Base-by-base conservation (phyloP, 108 stramenopile species). In the Bacterosira constricta region DNA sequence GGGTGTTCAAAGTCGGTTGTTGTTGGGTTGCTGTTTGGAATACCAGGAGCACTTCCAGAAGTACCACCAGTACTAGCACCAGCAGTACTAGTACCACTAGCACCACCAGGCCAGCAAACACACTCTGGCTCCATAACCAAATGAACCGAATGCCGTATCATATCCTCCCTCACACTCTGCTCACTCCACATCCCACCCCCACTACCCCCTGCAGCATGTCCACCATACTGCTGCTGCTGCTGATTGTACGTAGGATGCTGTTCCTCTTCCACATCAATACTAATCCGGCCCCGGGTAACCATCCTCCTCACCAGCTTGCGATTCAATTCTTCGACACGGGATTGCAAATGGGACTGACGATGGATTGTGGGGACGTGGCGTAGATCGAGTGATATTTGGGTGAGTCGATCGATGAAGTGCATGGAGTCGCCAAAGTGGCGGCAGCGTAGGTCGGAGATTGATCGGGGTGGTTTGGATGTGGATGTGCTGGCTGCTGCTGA, bases 371-470 rank as follows among this genome's bases (percentile, higher is more conserved):
- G 87, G 11, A 90, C 83, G 11, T 54, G 50, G 38, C 89, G 63
- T 39, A 94, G 52, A 57, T 94, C 89, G 53, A 90, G 49, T n/a
- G 90, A 91, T 63, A 90, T 82, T 66, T 89, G 86, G 5, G 93
- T 90, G 12, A 94, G 63, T 52, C 81, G 63, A 78, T 94, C 93
- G 20, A 94, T 74, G 39, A 94, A 90, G 53, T 92, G 90, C 93
- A 94, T 94, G 17, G 93, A 91, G 47, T 94, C 93, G 21, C 93
- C 93, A 69, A 86, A 94, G 60, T 94, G 90, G 66, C 88, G 80
- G 73, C 93, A 94, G 41, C 93, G 63, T 18, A 86, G 69, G 18
- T 87, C 77, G 64, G 89, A 88, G 6, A 94, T 56, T 37, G 90
- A 85, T 12, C 85, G 80, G 9, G 88, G 92, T 10, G 68, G 69